These are phyloP conservation scores for Moesziomyces globuligerus DNA, from an alignment of 1,284 basidiomycete genomes.

Conservation along the genomic window DNA sequence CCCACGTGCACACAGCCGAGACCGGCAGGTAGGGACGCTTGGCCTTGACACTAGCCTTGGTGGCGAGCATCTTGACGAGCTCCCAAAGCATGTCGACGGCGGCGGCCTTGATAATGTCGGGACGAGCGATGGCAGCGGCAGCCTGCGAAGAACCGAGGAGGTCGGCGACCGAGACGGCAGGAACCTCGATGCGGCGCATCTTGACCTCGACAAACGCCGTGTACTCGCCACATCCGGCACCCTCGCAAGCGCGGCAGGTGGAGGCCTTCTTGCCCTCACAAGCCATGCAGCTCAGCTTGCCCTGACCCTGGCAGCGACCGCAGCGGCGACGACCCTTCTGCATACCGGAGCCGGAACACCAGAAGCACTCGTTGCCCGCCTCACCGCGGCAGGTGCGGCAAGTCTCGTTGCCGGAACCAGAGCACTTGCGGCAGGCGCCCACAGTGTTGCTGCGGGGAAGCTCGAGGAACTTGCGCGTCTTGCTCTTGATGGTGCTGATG, in stretches of 20 bases:
- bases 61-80: slow-evolving; percentile 42
- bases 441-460: slow-evolving; percentile 32
- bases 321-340: slow-evolving; percentile 51
- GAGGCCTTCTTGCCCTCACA: slow-evolving; percentile 46
- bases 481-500: slow-evolving; percentile 40
- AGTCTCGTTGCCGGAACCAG: slow-evolving; percentile 34
- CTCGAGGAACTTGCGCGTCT: slow-evolving; percentile 54
- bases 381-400: slow-evolving; percentile 50
- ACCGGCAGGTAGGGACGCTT: slow-evolving; percentile 49
- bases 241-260: slow-evolving; percentile 46
- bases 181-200: slow-evolving; percentile 51
- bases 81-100: slow-evolving; percentile 49
- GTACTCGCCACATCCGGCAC: slow-evolving; percentile 43
- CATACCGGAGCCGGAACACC: slow-evolving; percentile 51
- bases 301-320: slow-evolving; percentile 51
- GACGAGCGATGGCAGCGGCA: slow-evolving; percentile 18
- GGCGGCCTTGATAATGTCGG: slow-evolving; percentile 35
- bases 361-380: slow-evolving; percentile 56
- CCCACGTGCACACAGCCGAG: slow-evolving; percentile 51
- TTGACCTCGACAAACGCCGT: slow-evolving; percentile 53
- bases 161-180: slow-evolving; percentile 50
- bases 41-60: slow-evolving; percentile 36
- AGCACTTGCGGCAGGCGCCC: slow-evolving; percentile 46
- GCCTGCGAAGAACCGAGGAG: slow-evolving; percentile 22
- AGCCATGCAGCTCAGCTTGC: slow-evolving; percentile 39